Base-by-base conservation (phyloP, 2,329 filamentous ascomycete species). In the Leptodontidium sp. region DNA sequence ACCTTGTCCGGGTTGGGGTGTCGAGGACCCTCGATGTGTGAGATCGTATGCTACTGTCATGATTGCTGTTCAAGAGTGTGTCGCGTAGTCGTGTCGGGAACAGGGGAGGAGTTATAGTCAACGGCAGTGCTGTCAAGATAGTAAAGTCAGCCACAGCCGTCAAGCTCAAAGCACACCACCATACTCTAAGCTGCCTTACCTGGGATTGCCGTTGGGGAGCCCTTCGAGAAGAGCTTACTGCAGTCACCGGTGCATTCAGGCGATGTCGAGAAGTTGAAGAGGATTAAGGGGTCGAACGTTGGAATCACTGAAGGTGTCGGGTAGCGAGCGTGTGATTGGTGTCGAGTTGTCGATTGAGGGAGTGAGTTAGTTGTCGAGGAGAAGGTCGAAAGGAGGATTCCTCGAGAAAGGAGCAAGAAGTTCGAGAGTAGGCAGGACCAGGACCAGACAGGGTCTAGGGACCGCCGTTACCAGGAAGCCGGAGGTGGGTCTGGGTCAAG, bases 11-110 rank as follows among this genome's bases (percentile, higher is more conserved):
- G 72, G 80, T 76, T 73, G 79, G 77, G 69, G 84, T 81, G 82
- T 86, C 77, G 79, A 84, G 83, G 88, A 87, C 80, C 88, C 88
- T 79, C 92, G 88, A 76, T 90, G 88, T 81, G 91, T 87, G 77
- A 89, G 83, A 78, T 95, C 93, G 80, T 90, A 90, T 78, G 88
- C 86, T 81, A 93, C 88, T 57, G 92, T 93, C 93, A 97, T 97
- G 75, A 78, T 89, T 81, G 52, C 57, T 58, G 35, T 32, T 17
- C 26, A 21, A 21, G 53, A 40, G 32, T 21, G 12, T 53, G 64
- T 55, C 40, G 53, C 38, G 57, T 64, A 52, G 24, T 9, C 45
- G 45, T 21, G 64, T 66, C 4, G 58, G 52, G 43, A 45, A 62
- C 15, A 43, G 17, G 21, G 59, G 57, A 59, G 26, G 62, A 65